Base-by-base conservation (phyloP, 495 filamentous ascomycete species). In the Glarea lozoyensis region DNA sequence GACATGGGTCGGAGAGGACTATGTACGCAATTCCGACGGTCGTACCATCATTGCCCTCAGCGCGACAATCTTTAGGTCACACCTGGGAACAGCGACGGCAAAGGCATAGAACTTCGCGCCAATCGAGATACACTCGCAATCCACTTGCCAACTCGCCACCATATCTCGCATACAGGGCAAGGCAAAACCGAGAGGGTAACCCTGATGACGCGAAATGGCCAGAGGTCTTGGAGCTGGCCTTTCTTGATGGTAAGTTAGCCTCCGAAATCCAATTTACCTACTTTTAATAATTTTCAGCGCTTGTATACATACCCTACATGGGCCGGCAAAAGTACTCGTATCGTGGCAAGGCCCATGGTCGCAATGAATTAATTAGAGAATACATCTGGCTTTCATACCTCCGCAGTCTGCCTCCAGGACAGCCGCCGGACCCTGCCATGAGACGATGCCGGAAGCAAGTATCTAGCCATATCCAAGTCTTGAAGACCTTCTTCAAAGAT, bases 391-490 rank as follows among this genome's bases (percentile, higher is more conserved):
- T 71, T 46, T 60, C 65, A 12, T 69, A 69, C 45, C 56, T 59
- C 37, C 57, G 50, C 17, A 65, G 30, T 54, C 53, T 68, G 31
- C 45, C 58, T 12, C 60, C 63, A 7, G 63, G 59, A 9, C 38
- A 40, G 10, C 42, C 46, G 16, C 60, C 62, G 3, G 60, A 64
- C 42, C 32, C 37, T 12, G 43, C 80, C 25, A 79, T 74, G 52
- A 54, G 58, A 23, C 75, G 88, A 43, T 68, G 59, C 29, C 70
- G 92, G 40, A 98, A 98, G 61, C 86, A 94, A 59, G 85, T 98
- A 7, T 96, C 90, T 0, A 96, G 89, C 52, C 92, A 98, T 60
- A 84, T 97, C 45, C 92, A 98, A 66, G 90, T 96, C n/a, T 63
- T 98, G 33, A 95, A 93, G 64, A 78, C 77, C 10, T 84, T 88